Evolutionary conservation across 1,284 basidiomycete genomes (phyloP).

Genomic region (Hemileia vastatrix): DNA sequence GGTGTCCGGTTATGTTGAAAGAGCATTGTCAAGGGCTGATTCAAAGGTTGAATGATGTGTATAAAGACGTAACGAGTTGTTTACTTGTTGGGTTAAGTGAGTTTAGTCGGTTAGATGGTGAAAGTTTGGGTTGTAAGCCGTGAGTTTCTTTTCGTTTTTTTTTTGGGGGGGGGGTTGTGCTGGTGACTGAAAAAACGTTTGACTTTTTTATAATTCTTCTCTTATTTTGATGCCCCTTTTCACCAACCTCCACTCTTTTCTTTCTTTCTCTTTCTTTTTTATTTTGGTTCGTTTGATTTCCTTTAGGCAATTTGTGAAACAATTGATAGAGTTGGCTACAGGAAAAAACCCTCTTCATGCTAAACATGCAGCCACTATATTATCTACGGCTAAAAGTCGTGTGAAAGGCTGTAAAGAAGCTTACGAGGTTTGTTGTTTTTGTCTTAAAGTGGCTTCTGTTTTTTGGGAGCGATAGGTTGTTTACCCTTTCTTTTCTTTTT

Average conservation of each 20-base stretch:
- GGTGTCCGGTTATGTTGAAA: slow-evolving; percentile 63
- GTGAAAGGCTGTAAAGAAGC: slow-evolving; percentile 52
- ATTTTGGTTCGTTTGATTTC: background rate
- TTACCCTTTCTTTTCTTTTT: background rate
- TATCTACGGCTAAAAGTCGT: slow-evolving; percentile 50
- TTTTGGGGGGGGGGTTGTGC: too few species aligned
- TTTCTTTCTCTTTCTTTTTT: slow-evolving; percentile 24
- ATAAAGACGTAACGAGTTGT: slow-evolving; percentile 54
- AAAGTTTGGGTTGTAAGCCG: slow-evolving; percentile 57
- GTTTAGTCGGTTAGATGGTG: slow-evolving; percentile 54
- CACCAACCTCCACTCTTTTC: slow-evolving; percentile 24
- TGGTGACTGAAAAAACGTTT: too few species aligned
- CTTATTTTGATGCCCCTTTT: slow-evolving; percentile 30
- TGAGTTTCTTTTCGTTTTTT: slow-evolving; percentile 46
- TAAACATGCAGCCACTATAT: slow-evolving; percentile 74
- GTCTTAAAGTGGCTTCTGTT: background rate
- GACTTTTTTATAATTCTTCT: too few species aligned
- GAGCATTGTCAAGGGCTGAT: slow-evolving; percentile 64
- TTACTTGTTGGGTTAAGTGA: slow-evolving; percentile 65
- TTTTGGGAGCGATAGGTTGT: slow-evolving; percentile 40
- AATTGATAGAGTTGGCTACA: slow-evolving; percentile 56
- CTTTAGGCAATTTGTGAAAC: slow-evolving; percentile 52
- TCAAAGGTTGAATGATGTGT: slow-evolving; percentile 53
- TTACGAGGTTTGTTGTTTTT: slow-evolving; percentile 56
- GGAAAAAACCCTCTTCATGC: slow-evolving; percentile 60